phyloP scores from a whole-genome alignment of 345 rosid species.

The Salix koriyanagi region DNA sequence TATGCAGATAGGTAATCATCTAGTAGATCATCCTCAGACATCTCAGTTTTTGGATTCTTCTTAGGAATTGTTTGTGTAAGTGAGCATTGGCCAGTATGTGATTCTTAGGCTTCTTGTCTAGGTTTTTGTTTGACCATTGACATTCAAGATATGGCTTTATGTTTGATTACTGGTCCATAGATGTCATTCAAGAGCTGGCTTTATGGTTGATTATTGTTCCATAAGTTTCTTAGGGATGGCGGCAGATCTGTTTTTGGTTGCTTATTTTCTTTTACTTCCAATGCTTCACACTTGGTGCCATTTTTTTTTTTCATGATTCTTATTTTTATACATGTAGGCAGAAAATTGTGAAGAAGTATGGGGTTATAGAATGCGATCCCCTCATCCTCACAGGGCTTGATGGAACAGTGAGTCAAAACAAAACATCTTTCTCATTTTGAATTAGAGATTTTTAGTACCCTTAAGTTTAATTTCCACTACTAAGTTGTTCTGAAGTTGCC shows the following conservation, averaged over 20 bases:
- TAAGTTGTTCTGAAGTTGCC: slow-evolving; percentile 2
- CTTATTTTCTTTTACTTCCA: not conserved
- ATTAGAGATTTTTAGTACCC: not conserved
- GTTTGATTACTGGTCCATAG: not conserved
- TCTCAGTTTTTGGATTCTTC: not conserved
- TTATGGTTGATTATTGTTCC: too few species aligned
- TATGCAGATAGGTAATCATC: not conserved
- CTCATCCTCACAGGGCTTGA: slow-evolving; percentile 70
- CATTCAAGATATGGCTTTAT: not conserved
- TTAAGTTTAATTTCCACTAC: not conserved
- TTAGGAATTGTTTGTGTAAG: not conserved
- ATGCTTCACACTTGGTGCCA: not conserved
- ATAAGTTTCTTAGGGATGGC: not conserved
- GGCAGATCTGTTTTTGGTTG: not conserved
- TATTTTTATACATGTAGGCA: slow-evolving; percentile 42
- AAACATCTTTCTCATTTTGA: slow-evolving; percentile 11
- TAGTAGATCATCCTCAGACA: not conserved
- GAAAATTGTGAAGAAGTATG: slow-evolving; percentile 60
- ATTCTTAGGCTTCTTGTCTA: not conserved
- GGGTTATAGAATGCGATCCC: slow-evolving; percentile 84
- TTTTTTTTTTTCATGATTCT: not conserved
- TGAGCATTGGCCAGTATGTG: slow-evolving; percentile 4
- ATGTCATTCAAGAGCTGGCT: not conserved
- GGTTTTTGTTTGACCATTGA: not conserved
- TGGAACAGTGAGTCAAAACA: slow-evolving; percentile 60